Evolutionary conservation across 2,329 filamentous ascomycete genomes (phyloP), one percentile per base, ranked within the genome.

Genomic region (Coniella vitis): DNA sequence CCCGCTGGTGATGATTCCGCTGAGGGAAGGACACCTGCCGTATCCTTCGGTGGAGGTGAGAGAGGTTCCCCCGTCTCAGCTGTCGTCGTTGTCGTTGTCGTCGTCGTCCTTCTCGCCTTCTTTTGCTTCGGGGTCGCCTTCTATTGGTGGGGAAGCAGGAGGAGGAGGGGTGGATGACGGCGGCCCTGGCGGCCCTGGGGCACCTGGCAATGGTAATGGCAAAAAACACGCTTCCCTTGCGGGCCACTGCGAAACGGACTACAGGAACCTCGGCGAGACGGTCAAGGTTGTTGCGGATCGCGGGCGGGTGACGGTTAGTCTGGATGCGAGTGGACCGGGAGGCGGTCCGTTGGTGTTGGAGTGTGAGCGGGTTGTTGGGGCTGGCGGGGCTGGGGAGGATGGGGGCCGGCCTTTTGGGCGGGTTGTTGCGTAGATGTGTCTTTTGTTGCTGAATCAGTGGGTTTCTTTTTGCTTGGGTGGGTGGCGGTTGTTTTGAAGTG

Each of bases 41-140:
- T 80, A 90, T 22, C 93, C 93, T 0, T 75, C 69, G 7, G 74
- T 97, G 2, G 90, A 95, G 44, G 84, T 97, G 32, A 80, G 84
- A 38, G 81, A 83, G 62, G 71, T 81, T n/a, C 4, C 29, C 8
- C 44, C 29, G 2, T 29, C 25, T 29, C n/a, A n/a, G n/a, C n/a
- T n/a, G n/a, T n/a, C n/a, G n/a, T n/a, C n/a, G n/a, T n/a, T n/a
- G n/a, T n/a, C n/a, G n/a, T n/a, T n/a, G n/a, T n/a, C n/a, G n/a
- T 29, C 25, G 5, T 29, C 25, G 5, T 29, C 25, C 10, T 29
- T 10, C 10, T 5, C 25, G 5, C 5, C 25, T 29, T 29, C 25
- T 29, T 29, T 10, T 29, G 25, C 25, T 29, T 29, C 25, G n/a
- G n/a, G n/a, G 5, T 29, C 25, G 5, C 10, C 25, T 10, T 29